A percentile compares a stretch with the other conserved stretches of the same genome.
phyloP scores from a whole-genome alignment of 805 yeast genomes.

The Ogataea populi-albae region DNA sequence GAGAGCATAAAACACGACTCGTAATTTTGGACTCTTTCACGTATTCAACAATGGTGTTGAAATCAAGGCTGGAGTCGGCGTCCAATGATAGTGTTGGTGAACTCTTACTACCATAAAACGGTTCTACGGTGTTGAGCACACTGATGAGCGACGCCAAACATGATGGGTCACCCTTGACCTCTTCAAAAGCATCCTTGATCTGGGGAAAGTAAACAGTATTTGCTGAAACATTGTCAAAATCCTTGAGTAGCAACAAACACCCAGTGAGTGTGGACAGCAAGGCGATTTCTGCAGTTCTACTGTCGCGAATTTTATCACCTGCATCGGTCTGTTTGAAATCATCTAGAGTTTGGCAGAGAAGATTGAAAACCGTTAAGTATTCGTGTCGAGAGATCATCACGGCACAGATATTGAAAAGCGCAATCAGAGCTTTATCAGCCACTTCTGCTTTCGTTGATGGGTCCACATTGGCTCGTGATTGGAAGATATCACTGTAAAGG shows the following conservation, averaged over 20 bases:
- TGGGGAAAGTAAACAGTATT: constrained; percentile 12
- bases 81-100: constrained; percentile 5
- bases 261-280: constrained; percentile 17
- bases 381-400: constrained; percentile 29
- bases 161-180: constrained; percentile 2
- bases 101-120: constrained; percentile 13
- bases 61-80: constrained; percentile 1
- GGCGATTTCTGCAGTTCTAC: constrained; percentile 9
- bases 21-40: constrained; percentile 30
- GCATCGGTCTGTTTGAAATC: constrained; percentile 4
- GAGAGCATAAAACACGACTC: constrained; percentile 34
- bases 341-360: constrained; percentile 14
- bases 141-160: constrained; percentile 5
- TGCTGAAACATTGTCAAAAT: constrained; percentile 5
- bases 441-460: constrained; percentile 62
- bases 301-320: neutral
- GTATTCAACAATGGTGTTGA: constrained; percentile 25
- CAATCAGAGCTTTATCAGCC: constrained; percentile 6
- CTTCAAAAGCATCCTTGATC: constrained; percentile 7
- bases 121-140: constrained; percentile 14
- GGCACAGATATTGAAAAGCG: constrained; percentile 22
- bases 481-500: constrained; percentile 40
- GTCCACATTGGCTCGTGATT: constrained; percentile 37
- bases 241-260: constrained; percentile 17
- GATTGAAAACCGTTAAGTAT: constrained; percentile 24